phyloP scores from a whole-genome alignment of 352 stramenopile genomes.

The Globisporangium alternatum region DNA sequence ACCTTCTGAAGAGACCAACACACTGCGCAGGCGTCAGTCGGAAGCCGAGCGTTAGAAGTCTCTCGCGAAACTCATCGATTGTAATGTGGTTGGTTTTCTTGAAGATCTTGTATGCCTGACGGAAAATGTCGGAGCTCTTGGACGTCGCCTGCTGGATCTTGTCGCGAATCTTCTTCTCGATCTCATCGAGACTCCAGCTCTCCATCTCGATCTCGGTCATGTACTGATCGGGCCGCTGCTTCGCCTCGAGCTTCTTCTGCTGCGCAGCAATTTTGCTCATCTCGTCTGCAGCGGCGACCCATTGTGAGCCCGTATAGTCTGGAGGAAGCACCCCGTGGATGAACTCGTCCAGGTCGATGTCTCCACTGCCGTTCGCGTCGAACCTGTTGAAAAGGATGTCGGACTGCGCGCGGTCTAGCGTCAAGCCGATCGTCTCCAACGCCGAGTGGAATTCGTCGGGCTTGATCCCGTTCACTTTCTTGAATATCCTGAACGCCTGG shows the following conservation, averaged over 20 bases:
- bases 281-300: slow-evolving; percentile 76
- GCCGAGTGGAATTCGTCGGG: slow-evolving; percentile 67
- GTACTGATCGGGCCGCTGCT: slow-evolving; percentile 52
- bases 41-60: slow-evolving; percentile 67
- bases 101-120: slow-evolving; percentile 80
- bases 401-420: slow-evolving; percentile 45
- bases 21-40: slow-evolving; percentile 64
- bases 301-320: slow-evolving; percentile 69
- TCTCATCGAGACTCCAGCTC: slow-evolving; percentile 73
- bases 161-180: slow-evolving; percentile 75
- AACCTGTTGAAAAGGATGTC: slow-evolving; percentile 69
- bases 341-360: slow-evolving; percentile 81
- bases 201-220: slow-evolving; percentile 80
- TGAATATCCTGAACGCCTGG: slow-evolving; percentile 80
- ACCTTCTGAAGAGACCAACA: slow-evolving; percentile 60
- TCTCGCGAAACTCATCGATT: slow-evolving; percentile 69
- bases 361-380: slow-evolving; percentile 67
- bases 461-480: slow-evolving; percentile 80
- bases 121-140: slow-evolving; percentile 76
- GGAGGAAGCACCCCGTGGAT: slow-evolving; percentile 72
- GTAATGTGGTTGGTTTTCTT: slow-evolving; percentile 74
- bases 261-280: slow-evolving; percentile 52
- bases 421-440: slow-evolving; percentile 54
- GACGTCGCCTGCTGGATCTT: slow-evolving; percentile 79
- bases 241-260: slow-evolving; percentile 50